Conservation (phyloP, 1,284 basidiomycete genomes). For the Ganoderma sp. region DNA sequence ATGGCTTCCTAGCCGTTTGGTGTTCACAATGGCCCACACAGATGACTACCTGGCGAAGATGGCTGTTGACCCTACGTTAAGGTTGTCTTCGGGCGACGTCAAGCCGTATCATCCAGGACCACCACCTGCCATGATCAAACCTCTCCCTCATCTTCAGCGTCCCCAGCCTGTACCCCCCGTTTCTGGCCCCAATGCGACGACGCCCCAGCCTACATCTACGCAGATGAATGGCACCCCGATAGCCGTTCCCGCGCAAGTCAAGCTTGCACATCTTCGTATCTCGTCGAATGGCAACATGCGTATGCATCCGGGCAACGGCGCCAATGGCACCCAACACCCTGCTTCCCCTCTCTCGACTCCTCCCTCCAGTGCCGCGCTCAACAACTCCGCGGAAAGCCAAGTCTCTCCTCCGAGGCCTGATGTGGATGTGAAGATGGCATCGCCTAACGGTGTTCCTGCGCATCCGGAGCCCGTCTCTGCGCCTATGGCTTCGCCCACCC, state of each 20-base stretch:
- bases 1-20: slow-evolving; percentile 53
- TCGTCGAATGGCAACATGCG: slow-evolving; percentile 61
- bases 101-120: slow-evolving; percentile 31
- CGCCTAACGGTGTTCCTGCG: slow-evolving; percentile 21
- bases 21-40: slow-evolving; percentile 61
- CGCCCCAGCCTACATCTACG: slow-evolving; percentile 35
- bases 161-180: slow-evolving; percentile 21
- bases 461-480: slow-evolving; percentile 25
- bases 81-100: slow-evolving; percentile 45
- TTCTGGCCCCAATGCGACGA: slow-evolving; percentile 24
- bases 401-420: slow-evolving; percentile 30
- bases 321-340: slow-evolving; percentile 27
- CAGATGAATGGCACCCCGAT: slow-evolving; percentile 41
- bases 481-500: slow-evolving; percentile 39
- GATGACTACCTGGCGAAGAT: slow-evolving; percentile 53
- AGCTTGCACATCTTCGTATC: slow-evolving; percentile 61
- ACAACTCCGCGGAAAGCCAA: slow-evolving; percentile 32
- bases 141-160: slow-evolving; percentile 18
- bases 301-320: slow-evolving; percentile 39
- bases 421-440: slow-evolving; percentile 31
- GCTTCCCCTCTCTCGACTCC: slow-evolving; percentile 46
- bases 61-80: slow-evolving; percentile 52
- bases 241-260: slow-evolving; percentile 59
- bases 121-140: slow-evolving; percentile 14
- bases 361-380: slow-evolving; percentile 37